Evolutionary conservation across 768 basidiomycete species (phyloP).

Genomic region (Boletus rufocinnamomeus): DNA sequence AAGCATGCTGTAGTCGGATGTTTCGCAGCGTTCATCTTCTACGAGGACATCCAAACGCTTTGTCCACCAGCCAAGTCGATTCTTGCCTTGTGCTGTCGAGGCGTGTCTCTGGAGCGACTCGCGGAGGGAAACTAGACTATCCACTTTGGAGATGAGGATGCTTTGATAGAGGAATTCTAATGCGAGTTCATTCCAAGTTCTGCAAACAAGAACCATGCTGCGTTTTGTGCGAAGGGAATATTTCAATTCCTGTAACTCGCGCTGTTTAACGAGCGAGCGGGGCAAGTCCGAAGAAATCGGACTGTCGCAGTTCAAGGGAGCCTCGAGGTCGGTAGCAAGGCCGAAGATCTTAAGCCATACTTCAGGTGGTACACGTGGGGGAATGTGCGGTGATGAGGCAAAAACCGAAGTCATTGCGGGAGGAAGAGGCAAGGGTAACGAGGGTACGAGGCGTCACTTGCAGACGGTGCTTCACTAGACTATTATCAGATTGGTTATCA

Average conservation of each 20-base stretch:
- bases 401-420: slow-evolving; percentile 15
- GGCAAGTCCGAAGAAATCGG: slow-evolving; percentile 23
- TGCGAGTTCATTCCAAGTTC: slow-evolving; percentile 25
- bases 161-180: slow-evolving; percentile 26
- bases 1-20: slow-evolving; percentile 25
- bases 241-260: slow-evolving; percentile 18
- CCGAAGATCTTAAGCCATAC: slow-evolving; percentile 32
- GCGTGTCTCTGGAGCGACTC: slow-evolving; percentile 15
- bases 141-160: slow-evolving; percentile 24
- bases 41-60: slow-evolving; percentile 30
- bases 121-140: slow-evolving; percentile 18
- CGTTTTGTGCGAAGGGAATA: slow-evolving; percentile 28
- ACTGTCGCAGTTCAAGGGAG: slow-evolving; percentile 14
- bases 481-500: not conserved
- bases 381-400: not conserved
- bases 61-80: slow-evolving; percentile 29
- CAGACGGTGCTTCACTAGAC: not conserved
- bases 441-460: not conserved
- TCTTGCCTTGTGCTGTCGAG: slow-evolving; percentile 5
- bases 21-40: slow-evolving; percentile 28
- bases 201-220: slow-evolving; percentile 27
- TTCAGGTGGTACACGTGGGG: slow-evolving; percentile 28
- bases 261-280: slow-evolving; percentile 15
- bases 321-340: slow-evolving; percentile 19
- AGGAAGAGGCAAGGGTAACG: not conserved